phyloP scores from a whole-genome alignment of 331 rosid species.

The Saraca asoca region DNA sequence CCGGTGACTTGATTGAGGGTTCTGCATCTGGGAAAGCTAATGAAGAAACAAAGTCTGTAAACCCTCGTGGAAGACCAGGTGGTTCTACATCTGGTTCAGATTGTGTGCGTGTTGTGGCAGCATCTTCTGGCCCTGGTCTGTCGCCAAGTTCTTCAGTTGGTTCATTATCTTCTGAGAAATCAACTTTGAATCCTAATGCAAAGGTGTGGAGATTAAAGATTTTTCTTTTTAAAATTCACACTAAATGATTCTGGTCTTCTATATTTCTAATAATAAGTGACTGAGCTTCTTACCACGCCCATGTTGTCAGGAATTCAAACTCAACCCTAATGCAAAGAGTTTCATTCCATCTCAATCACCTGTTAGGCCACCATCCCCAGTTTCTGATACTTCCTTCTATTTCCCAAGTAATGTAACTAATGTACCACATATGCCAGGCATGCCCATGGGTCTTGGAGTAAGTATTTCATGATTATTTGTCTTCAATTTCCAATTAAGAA shows the following conservation, averaged over 20 bases:
- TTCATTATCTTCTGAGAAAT: slow-evolving; percentile 80
- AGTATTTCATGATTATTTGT: slow-evolving; percentile 40
- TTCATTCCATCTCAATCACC: slow-evolving; percentile 71
- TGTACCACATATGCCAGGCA: slow-evolving; percentile 69
- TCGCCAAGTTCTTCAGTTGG: slow-evolving; percentile 90
- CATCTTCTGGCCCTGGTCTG: slow-evolving; percentile 61
- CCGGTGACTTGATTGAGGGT: slow-evolving; percentile 45
- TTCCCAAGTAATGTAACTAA: slow-evolving; percentile 57
- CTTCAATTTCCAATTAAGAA: slow-evolving; percentile 8
- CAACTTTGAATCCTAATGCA: slow-evolving; percentile 78
- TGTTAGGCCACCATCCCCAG: slow-evolving; percentile 84
- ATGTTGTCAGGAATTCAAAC: slow-evolving; percentile 73
- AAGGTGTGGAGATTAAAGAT: slow-evolving; percentile 57
- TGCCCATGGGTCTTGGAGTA: slow-evolving; percentile 88
- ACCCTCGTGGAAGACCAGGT: slow-evolving; percentile 60
- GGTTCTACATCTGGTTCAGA: slow-evolving; percentile 65
- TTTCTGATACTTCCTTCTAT: slow-evolving; percentile 78
- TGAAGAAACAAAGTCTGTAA: slow-evolving; percentile 49
- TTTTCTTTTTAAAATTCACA: slow-evolving; percentile 19
- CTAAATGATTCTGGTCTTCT: slow-evolving; percentile 23
- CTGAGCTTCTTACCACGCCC: slow-evolving; percentile 11
- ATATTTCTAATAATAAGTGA: slow-evolving; percentile 23
- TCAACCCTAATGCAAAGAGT: slow-evolving; percentile 95
- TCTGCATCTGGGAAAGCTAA: slow-evolving; percentile 48
- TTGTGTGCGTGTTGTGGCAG: slow-evolving; percentile 43